Evolutionary conservation across 2,329 filamentous ascomycete species (phyloP).

Genomic region (Neopestalotiopsis rosae): DNA sequence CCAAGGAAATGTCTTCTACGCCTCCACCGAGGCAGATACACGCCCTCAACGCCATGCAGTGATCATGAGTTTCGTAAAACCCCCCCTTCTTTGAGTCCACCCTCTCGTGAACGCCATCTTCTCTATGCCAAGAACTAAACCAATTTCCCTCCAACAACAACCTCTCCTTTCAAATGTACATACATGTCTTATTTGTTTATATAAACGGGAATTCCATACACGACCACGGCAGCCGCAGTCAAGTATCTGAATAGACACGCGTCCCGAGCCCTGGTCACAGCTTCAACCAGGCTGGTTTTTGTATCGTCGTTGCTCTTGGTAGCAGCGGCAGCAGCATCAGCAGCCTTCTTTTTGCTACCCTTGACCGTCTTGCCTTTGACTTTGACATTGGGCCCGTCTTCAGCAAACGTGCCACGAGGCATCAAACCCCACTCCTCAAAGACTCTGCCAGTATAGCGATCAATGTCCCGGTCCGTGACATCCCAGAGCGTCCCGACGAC

Average conservation of each 20-base stretch:
- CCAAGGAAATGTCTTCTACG: too few relatives aligned
- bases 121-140: neutral
- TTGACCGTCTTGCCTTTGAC: constrained; percentile 32
- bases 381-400: constrained; percentile 29
- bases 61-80: neutral
- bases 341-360: constrained; percentile 27
- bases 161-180: neutral
- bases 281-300: constrained; percentile 72
- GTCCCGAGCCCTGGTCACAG: constrained; percentile 74
- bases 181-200: constrained; percentile 47
- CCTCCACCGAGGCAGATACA: neutral
- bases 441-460: constrained; percentile 80
- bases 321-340: constrained; percentile 22
- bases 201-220: constrained; percentile 95
- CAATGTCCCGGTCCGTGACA: constrained; percentile 96
- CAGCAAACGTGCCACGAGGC: constrained; percentile 49
- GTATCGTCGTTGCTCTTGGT: constrained; percentile 33
- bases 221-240: constrained; percentile 90
- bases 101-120: neutral
- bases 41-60: constrained; percentile 6
- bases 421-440: constrained; percentile 89
- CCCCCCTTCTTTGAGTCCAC: too few relatives aligned
- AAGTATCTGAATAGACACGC: constrained; percentile 90
- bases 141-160: neutral
- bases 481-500: constrained; percentile 96